Percentiles rank a stretch among this genome's conserved stretches.
Evolutionary conservation across 2,329 filamentous ascomycete genomes (phyloP).

Genomic region (Colletotrichum sansevieriae): DNA sequence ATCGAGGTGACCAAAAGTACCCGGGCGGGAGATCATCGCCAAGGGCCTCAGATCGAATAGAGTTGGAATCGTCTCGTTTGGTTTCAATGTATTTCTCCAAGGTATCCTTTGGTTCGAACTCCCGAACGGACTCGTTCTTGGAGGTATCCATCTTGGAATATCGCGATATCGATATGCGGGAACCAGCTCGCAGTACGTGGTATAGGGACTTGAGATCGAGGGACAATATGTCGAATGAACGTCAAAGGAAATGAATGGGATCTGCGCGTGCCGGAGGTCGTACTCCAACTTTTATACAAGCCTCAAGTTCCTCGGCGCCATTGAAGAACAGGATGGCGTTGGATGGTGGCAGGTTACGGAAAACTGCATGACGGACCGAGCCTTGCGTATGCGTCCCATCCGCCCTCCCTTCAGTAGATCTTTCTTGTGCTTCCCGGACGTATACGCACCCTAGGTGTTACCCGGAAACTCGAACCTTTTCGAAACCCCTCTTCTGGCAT

Average conservation of each 20-base stretch:
- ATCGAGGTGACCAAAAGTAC: slow-evolving; percentile 52
- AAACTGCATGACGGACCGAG: slow-evolving; percentile 12
- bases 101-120: slow-evolving; percentile 21
- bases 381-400: background rate
- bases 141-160: slow-evolving; percentile 39
- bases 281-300: slow-evolving; percentile 28
- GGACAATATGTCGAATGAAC: background rate
- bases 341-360: background rate
- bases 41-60: slow-evolving; percentile 51
- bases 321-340: background rate
- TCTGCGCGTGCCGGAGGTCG: slow-evolving; percentile 18
- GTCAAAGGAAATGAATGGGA: background rate
- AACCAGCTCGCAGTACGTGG: slow-evolving; percentile 26
- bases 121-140: slow-evolving; percentile 42
- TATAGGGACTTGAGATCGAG: background rate
- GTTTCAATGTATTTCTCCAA: slow-evolving; percentile 36
- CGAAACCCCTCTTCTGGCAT: slow-evolving; percentile 29
- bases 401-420: slow-evolving; percentile 3
- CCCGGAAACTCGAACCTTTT: slow-evolving; percentile 33
- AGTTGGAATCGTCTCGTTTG: slow-evolving; percentile 47
- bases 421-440: background rate
- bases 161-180: slow-evolving; percentile 18
- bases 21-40: slow-evolving; percentile 53
- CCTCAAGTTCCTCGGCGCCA: background rate
- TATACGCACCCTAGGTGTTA: slow-evolving; percentile 14